Evolutionary conservation across 208 protist genomes (phyloP), one percentile per base, ranked within the genome.

Genomic region (Trypanosoma mega): DNA sequence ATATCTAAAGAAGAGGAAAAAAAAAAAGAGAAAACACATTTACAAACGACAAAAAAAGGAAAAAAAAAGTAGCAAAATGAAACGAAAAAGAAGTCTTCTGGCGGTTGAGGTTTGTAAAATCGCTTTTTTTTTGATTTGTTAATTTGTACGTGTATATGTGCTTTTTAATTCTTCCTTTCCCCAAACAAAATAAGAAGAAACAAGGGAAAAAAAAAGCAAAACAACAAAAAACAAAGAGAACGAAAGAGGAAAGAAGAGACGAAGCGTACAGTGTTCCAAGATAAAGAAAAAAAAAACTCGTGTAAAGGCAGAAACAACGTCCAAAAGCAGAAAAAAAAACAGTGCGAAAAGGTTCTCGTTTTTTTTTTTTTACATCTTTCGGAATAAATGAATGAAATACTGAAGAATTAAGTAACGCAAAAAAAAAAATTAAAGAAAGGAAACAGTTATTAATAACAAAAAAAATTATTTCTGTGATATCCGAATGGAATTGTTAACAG

Each of bases 371-470:
- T 52, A 1, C 26, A 34, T 31, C 53, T n/a, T 26, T 52, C 36
- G 8, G 26, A 14, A 14, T 7, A 34, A n/a, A 34, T 5, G 21
- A 20, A 20, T 26, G 41, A 47, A 23, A 48, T 7, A 48, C 4
- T 20, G 44, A n/a, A 51, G 33, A 39, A 33, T 6, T 2, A 27
- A 23, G 56, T 61, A 68, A 26, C 11, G 46, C 43, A 74, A 30
- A 39, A 46, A 49, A 29, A 69, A 69, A 2, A 63, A 39, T 48
- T 7, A 57, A 50, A 43, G 58, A 62, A 18, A 53, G 2, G 2
- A 46, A 4, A 16, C 23, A 31, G 37, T 52, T 41, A 49, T 45
- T 49, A 72, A 59, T 56, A 16, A 45, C 53, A 36, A 47, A 58
- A 59, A 55, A 61, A 34, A 20, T 3, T 16, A n/a, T n/a, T n/a